These are phyloP conservation scores for Nyssa sinensis DNA, from an alignment of 148 eudicot species.

Conservation along the genomic window DNA sequence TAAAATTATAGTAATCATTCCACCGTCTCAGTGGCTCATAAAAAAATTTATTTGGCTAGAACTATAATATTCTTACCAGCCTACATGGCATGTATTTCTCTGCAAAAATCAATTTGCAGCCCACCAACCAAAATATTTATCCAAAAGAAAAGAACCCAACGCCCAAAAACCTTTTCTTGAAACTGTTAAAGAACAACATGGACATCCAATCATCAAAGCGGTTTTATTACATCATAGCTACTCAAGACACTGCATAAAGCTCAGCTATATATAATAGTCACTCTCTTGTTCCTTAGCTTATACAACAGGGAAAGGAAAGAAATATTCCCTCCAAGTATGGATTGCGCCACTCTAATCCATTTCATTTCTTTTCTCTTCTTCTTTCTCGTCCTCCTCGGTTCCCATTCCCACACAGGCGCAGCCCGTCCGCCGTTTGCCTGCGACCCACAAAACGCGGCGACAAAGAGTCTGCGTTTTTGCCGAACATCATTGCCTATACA, in stretches of 20 bases:
- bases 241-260: neutral
- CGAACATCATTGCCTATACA: slow-evolving; percentile 23
- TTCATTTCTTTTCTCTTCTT: neutral
- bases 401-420: neutral
- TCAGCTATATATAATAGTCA: neutral
- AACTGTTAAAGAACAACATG: neutral
- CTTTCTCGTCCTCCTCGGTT: slow-evolving; percentile 11
- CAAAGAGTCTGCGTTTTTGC: slow-evolving; percentile 50
- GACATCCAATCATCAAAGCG: neutral
- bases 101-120: no score
- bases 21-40: no score
- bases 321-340: neutral
- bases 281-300: neutral
- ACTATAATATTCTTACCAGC: no score
- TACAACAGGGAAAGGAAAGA: neutral
- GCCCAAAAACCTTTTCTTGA: neutral
- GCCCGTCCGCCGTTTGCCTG: slow-evolving; percentile 68
- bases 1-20: no score
- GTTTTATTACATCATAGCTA: neutral
- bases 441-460: slow-evolving; percentile 39
- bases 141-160: no score
- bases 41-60: no score
- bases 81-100: no score
- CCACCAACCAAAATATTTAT: neutral
- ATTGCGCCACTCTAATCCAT: neutral